phyloP scores from a whole-genome alignment of 2,329 filamentous ascomycete species.

The Talaromyces pinophilus region DNA sequence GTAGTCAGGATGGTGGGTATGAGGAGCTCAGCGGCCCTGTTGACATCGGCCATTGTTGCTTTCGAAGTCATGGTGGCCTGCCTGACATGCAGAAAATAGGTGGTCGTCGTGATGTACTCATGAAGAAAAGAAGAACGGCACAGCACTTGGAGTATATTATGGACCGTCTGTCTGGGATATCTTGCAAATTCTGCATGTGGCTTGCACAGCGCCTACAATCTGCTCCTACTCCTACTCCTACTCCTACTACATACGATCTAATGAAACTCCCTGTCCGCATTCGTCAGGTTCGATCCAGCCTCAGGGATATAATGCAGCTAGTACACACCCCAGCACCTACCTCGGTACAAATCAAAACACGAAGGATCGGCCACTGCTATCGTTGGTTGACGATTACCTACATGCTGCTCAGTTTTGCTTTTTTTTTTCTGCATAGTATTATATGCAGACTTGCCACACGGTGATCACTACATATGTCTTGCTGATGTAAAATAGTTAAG shows the following conservation, averaged over 20 bases:
- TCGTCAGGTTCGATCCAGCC: neutral
- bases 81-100: neutral
- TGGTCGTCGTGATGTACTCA: neutral
- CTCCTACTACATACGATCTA: neutral
- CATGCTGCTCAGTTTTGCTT: neutral
- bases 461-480: neutral
- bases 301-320: neutral
- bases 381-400: neutral
- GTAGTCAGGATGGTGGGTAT: constrained; percentile 25
- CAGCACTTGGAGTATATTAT: constrained; percentile 4
- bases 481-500: neutral
- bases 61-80: constrained; percentile 3
- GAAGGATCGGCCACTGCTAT: neutral
- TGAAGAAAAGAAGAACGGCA: neutral
- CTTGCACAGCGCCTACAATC: neutral
- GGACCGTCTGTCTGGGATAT: neutral
- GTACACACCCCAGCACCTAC: neutral
- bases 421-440: neutral
- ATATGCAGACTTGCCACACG: neutral
- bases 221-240: too few species aligned
- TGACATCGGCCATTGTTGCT: neutral
- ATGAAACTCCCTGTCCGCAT: constrained; percentile 1
- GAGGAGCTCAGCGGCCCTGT: constrained; percentile 14
- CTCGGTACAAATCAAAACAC: neutral
- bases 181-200: constrained; percentile 1